phyloP scores from a whole-genome alignment of 2,329 filamentous ascomycete genomes.

The Aspergillus sojae region DNA sequence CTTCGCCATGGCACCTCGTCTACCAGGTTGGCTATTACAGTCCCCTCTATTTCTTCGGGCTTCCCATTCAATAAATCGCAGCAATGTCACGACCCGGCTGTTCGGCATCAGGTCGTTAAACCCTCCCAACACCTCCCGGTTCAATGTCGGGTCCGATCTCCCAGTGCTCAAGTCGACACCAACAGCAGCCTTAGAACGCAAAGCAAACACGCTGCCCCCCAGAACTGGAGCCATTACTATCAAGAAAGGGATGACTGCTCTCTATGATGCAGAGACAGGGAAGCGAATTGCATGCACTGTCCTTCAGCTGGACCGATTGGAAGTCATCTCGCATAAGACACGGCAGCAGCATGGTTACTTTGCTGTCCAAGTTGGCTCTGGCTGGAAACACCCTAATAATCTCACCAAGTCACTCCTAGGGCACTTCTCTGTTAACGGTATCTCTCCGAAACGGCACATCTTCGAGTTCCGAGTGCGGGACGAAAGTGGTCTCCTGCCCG shows the following conservation, averaged over 20 bases:
- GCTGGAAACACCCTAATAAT: conserved; percentile 72
- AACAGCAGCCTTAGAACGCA: conserved; percentile 62
- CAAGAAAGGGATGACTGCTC: conserved; percentile 95
- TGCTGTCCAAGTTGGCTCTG: conserved; percentile 86
- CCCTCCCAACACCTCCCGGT: conserved; percentile 54
- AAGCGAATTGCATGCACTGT: conserved; percentile 84
- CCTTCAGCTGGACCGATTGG: conserved; percentile 87
- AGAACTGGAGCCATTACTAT: conserved; percentile 81
- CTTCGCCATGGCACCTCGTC: conserved; percentile 38
- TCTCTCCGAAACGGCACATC: conserved; percentile 81
- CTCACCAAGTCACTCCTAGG: conserved; percentile 81
- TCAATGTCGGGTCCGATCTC: conserved; percentile 55
- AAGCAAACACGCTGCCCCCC: conserved; percentile 60
- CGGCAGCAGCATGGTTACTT: conserved; percentile 81
- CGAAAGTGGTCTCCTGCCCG: conserved; percentile 69
- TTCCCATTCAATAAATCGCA: conserved; percentile 26
- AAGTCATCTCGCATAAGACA: conserved; percentile 87
- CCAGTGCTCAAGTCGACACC: conserved; percentile 58
- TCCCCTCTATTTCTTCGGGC: conserved; percentile 30
- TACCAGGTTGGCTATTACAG: conserved; percentile 35
- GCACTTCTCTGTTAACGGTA: conserved; percentile 79
- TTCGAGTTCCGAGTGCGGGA: conserved; percentile 84
- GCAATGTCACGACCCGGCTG: conserved; percentile 34
- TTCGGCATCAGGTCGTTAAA: conserved; percentile 63
- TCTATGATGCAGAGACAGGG: conserved; percentile 77